These are phyloP conservation scores for Schizochytrium sp. DNA, from an alignment of 108 stramenopile genomes.

Conservation along the genomic window DNA sequence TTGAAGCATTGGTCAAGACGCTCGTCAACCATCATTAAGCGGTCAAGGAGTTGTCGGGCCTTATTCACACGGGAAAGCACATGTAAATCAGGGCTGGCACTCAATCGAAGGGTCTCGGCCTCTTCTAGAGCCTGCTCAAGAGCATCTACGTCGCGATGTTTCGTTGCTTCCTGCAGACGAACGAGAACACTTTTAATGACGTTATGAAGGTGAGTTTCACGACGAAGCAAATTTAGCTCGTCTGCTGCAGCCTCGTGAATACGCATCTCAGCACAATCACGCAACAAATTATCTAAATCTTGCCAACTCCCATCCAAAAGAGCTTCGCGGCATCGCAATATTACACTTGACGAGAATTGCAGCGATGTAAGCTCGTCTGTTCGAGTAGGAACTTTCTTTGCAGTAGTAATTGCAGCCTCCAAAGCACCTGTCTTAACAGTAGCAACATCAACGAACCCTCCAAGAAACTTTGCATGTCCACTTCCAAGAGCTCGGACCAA, in stretches of 20 bases:
- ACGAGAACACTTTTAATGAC: constrained; percentile 45
- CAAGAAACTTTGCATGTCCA: constrained; percentile 37
- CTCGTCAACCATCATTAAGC: constrained; percentile 51
- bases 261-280: not conserved
- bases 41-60: constrained; percentile 35
- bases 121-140: constrained; percentile 24
- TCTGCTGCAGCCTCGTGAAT: constrained; percentile 55
- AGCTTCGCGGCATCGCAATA: constrained; percentile 53
- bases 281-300: constrained; percentile 13
- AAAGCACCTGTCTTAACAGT: constrained; percentile 53
- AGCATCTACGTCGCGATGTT: not conserved
- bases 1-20: constrained; percentile 13
- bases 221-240: constrained; percentile 50
- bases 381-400: not conserved
- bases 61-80: constrained; percentile 57
- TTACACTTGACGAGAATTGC: not conserved
- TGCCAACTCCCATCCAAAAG: constrained; percentile 54
- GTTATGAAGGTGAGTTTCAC: constrained; percentile 33
- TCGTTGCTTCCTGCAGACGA: constrained; percentile 17
- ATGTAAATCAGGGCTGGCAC: constrained; percentile 36
- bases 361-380: constrained; percentile 37
- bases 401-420: constrained; percentile 40
- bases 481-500: not conserved
- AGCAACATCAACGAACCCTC: constrained; percentile 36
- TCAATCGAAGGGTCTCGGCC: constrained; percentile 18